These are phyloP conservation scores for Gossypium anomalum DNA, from an alignment of 345 rosid species.

Conservation along the genomic window DNA sequence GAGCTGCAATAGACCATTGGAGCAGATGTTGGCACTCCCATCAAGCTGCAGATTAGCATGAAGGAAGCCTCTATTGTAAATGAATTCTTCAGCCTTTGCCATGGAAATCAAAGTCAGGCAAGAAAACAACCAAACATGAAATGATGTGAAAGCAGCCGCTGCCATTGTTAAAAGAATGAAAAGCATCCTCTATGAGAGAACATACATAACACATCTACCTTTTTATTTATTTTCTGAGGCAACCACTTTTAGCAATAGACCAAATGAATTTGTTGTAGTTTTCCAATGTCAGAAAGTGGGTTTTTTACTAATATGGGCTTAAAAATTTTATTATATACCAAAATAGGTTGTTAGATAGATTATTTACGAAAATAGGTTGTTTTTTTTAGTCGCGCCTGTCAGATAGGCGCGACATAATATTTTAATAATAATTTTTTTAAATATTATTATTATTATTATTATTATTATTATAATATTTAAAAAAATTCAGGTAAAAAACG, in stretches of 20 bases:
- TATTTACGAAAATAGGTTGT: too few relatives aligned
- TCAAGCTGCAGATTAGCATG: not conserved
- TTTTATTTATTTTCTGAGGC: not conserved
- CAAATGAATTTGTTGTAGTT: not conserved
- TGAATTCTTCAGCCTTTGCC: not conserved
- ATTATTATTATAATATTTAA: too few relatives aligned
- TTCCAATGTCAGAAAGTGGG: too few relatives aligned
- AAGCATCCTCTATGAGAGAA: not conserved
- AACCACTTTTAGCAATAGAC: not conserved
- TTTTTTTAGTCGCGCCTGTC: too few relatives aligned
- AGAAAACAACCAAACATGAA: not conserved
- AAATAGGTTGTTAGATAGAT: too few relatives aligned
- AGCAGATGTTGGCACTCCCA: not conserved
- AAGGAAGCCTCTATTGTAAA: not conserved
- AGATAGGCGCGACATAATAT: too few relatives aligned
- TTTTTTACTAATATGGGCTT: too few relatives aligned
- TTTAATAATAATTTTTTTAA: too few relatives aligned
- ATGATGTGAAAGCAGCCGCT: not conserved
- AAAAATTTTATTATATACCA: too few relatives aligned
- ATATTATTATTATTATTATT: too few relatives aligned
- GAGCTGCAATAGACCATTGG: not conserved
- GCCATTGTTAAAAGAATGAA: not conserved
- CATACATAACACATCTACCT: not conserved
- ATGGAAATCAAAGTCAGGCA: not conserved
- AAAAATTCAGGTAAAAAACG: too few relatives aligned